A percentile compares a stretch with the other conserved stretches of the same genome.
Evolutionary conservation across 176 grass and related monocot species (phyloP).

Genomic region (Musa troglodytarum): DNA sequence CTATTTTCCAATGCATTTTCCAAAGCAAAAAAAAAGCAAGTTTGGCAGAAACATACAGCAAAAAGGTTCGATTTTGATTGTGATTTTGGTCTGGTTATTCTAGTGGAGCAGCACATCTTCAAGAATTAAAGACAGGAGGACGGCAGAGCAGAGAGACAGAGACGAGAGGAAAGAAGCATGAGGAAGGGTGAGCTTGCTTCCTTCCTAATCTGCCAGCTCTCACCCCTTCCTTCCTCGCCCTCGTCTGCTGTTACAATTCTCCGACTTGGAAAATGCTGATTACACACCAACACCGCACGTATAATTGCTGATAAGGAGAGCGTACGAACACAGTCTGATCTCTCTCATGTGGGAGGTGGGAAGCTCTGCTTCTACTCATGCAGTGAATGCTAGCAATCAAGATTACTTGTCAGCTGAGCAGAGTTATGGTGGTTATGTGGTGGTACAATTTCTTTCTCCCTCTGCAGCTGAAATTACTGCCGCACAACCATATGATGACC

Average conservation of each 20-base stretch:
- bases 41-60: too few species aligned
- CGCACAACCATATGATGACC: neutral
- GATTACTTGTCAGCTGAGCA: slow-evolving; percentile 7
- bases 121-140: slow-evolving; percentile 1
- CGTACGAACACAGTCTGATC: neutral
- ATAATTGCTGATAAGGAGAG: too few species aligned
- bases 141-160: neutral
- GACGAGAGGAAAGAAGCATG: too few species aligned
- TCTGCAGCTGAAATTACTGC: neutral
- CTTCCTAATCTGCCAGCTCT: neutral
- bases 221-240: neutral
- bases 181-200: neutral
- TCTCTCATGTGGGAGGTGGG: too few species aligned
- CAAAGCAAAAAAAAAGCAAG: too few species aligned
- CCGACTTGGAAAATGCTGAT: neutral
- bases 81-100: neutral
- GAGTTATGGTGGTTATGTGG: neutral
- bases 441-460: neutral
- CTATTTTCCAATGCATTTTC: too few species aligned
- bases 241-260: neutral
- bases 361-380: neutral
- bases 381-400: slow-evolving; percentile 5
- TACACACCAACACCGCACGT: neutral
- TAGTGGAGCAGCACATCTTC: neutral
- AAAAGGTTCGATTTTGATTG: neutral